These are phyloP conservation scores for Penicillium herquei DNA, from an alignment of 495 filamentous ascomycete species.

Conservation along the genomic window DNA sequence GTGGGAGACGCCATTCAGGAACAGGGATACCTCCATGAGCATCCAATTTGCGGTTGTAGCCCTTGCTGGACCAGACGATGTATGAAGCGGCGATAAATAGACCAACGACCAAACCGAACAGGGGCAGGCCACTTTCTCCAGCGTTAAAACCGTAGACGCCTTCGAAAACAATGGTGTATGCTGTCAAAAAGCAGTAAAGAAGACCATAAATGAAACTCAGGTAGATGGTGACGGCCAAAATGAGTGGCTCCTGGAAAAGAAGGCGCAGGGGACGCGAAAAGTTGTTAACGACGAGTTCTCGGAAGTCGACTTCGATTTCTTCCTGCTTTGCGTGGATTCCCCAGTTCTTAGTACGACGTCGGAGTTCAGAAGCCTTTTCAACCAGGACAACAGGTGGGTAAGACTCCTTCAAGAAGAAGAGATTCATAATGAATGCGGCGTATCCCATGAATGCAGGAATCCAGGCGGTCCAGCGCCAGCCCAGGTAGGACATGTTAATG, in stretches of 20 bases:
- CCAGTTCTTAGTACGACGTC: slow-evolving; percentile 85
- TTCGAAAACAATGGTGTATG: slow-evolving; percentile 44
- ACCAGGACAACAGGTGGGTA: slow-evolving; percentile 84
- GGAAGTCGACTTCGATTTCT: slow-evolving; percentile 83
- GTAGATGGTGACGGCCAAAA: slow-evolving; percentile 30
- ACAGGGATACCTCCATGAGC: slow-evolving; percentile 72
- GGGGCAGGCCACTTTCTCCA: slow-evolving; percentile 38
- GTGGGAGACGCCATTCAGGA: slow-evolving; percentile 84
- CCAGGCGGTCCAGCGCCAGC: slow-evolving; percentile 91
- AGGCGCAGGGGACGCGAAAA: slow-evolving; percentile 31
- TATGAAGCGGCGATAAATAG: slow-evolving; percentile 35
- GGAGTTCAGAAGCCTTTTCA: slow-evolving; percentile 72
- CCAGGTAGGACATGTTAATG: slow-evolving; percentile 47
- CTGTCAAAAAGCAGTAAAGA: slow-evolving; percentile 46
- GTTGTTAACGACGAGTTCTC: slow-evolving; percentile 49
- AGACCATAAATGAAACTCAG: slow-evolving; percentile 42
- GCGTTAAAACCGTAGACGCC: slow-evolving; percentile 35
- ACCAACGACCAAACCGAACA: slow-evolving; percentile 46
- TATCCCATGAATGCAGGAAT: slow-evolving; percentile 75
- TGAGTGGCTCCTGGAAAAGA: slow-evolving; percentile 28
- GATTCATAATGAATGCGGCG: slow-evolving; percentile 62
- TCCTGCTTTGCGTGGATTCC: slow-evolving; percentile 94
- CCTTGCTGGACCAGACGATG: slow-evolving; percentile 23
- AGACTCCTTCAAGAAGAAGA: slow-evolving; percentile 78
- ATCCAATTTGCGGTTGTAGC: slow-evolving; percentile 58